Evolutionary conservation across 495 filamentous ascomycete genomes (phyloP), one percentile per base, ranked within the genome.

Genomic region (Hypoxylon fuscum): DNA sequence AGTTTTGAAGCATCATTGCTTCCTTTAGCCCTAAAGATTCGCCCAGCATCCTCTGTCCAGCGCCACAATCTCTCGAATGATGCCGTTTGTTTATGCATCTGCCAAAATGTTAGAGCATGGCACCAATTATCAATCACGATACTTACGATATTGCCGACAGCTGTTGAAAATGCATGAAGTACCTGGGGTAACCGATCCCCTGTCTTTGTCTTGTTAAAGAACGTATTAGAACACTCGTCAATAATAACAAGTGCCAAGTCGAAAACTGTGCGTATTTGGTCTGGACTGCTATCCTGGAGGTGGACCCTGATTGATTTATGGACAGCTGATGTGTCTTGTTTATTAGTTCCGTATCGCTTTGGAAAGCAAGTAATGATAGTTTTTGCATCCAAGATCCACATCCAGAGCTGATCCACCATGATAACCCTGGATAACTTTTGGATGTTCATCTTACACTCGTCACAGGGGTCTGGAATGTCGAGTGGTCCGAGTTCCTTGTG

Each of bases 371-470:
- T 89, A 14, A 92, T 83, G 31, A 92, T 83, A 20, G 89, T 78
- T 15, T 85, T 82, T 11, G 81, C 81, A 18, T 88, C 87, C 2
- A 90, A 60, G 25, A 90, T 80, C 87, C 87, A 90, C 79, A 90
- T 82, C 88, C 88, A 91, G 1, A 91, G 74, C 64, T 91, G 87
- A 59, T 91, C 88, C 1, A 90, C 88, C 88, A 90, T 92, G 69
- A 90, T 80, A 14, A 91, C 80, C 53, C 87, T 84, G 0, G 85
- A 80, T 5, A 87, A 77, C 15, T 77, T 76, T 8, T 59, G 64
- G 9, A 77, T 75, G 14, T 78, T 69, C n/a, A 59, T 61, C 12
- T 23, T 60, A 20, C 76, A 78, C 8, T 73, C 54, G 0, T 59
- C 18, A 9, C 75, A 77, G 0, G 41, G 54, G 0, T 45, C n/a